Evolutionary conservation across 2,329 filamentous ascomycete species (phyloP).

Genomic region (Huntiella omanensis): DNA sequence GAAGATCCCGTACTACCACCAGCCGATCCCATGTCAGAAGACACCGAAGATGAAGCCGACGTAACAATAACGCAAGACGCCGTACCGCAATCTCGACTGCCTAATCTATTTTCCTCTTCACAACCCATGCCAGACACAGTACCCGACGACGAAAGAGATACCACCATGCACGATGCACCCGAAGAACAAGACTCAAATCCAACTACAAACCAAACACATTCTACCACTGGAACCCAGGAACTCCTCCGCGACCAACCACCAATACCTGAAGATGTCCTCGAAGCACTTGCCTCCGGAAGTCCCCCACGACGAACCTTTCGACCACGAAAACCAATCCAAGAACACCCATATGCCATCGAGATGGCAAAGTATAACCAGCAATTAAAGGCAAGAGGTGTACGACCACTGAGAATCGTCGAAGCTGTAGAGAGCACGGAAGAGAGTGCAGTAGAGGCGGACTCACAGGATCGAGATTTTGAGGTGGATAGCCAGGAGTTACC

Average conservation of each 20-base stretch:
- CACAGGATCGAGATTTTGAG: constrained; percentile 31
- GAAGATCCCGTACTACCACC: background rate
- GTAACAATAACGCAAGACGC: background rate
- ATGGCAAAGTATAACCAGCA: constrained; percentile 33
- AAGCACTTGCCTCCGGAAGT: background rate
- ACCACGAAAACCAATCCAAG: constrained; percentile 40
- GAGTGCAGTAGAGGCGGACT: constrained; percentile 22
- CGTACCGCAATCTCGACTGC: background rate
- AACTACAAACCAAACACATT: background rate
- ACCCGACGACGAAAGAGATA: background rate
- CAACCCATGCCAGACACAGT: background rate
- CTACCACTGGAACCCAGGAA: background rate
- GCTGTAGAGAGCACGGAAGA: constrained; percentile 16
- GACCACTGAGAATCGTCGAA: constrained; percentile 27
- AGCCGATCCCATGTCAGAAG: background rate
- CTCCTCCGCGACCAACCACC: background rate
- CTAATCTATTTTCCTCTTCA: background rate
- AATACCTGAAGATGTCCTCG: background rate
- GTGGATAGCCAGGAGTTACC: constrained; percentile 29
- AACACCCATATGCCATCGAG: constrained; percentile 40
- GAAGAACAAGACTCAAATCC: background rate
- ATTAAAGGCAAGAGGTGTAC: constrained; percentile 35
- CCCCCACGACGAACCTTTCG: constrained; percentile 27
- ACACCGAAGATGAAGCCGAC: background rate
- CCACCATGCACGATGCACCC: background rate